phyloP scores from a whole-genome alignment of 768 basidiomycete genomes.

The Amanita molliuscula region DNA sequence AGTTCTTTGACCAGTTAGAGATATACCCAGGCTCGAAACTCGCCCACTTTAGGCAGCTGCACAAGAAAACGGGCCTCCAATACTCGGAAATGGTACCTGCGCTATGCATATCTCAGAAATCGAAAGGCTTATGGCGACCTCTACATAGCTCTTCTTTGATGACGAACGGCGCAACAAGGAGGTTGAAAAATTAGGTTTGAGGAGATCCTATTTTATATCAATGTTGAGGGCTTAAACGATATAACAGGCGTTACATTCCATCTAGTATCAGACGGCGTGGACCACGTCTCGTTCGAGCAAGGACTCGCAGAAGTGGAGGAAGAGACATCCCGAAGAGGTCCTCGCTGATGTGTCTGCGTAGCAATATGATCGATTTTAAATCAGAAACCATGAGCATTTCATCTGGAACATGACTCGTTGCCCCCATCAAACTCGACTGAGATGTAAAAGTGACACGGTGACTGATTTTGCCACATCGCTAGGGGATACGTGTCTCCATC shows the following conservation, averaged over 20 bases:
- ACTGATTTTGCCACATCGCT: no score
- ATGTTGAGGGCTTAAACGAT: background rate
- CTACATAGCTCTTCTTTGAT: constrained; percentile 63
- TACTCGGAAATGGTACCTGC: constrained; percentile 65
- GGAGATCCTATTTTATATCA: background rate
- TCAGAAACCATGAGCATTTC: no score
- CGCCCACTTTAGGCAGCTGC: constrained; percentile 67
- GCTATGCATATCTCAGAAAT: background rate
- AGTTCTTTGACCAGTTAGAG: constrained; percentile 61
- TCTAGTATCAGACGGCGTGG: constrained; percentile 55
- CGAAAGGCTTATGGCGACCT: background rate
- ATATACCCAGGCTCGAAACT: constrained; percentile 81
- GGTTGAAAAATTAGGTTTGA: constrained; percentile 47
- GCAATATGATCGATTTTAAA: no score
- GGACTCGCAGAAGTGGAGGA: constrained; percentile 69
- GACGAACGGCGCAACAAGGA: constrained; percentile 57
- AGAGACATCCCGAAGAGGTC: constrained; percentile 19
- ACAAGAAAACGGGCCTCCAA: constrained; percentile 63
- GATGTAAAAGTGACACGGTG: no score
- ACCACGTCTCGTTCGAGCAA: constrained; percentile 51
- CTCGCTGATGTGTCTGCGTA: no score
- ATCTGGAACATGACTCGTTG: no score
- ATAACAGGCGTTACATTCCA: constrained; percentile 68
- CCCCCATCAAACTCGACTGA: no score
- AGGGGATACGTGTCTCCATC: no score